Conservation (phyloP, 2,329 filamentous ascomycete genomes). For the Parafenestella ontariensis region DNA sequence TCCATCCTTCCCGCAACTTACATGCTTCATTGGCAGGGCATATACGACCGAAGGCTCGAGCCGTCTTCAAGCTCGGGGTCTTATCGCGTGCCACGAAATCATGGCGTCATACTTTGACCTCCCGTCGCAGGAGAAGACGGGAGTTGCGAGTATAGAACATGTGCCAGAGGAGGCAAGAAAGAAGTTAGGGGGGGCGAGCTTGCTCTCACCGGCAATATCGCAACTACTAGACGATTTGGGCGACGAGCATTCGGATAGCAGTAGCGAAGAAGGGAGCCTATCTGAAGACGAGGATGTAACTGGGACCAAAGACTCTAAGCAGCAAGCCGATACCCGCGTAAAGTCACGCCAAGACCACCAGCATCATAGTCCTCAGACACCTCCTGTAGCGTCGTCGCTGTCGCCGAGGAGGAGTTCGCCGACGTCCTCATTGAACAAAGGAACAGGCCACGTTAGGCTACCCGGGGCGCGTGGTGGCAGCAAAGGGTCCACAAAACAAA, state of each 20-base stretch:
- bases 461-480: slow-evolving; percentile 9
- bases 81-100: slow-evolving; percentile 9
- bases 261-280: slow-evolving; percentile 27
- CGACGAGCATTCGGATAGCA: slow-evolving; percentile 35
- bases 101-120: slow-evolving; percentile 48
- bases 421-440: slow-evolving; percentile 17
- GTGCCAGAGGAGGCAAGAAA: slow-evolving; percentile 22
- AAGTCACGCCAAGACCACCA: slow-evolving; percentile 11
- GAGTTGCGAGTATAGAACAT: slow-evolving; percentile 15
- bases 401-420: slow-evolving; percentile 19
- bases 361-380: slow-evolving; percentile 6
- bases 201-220: slow-evolving; percentile 41
- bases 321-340: slow-evolving; percentile 9
- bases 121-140: slow-evolving; percentile 25
- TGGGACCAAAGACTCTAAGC: slow-evolving; percentile 10
- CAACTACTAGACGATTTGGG: slow-evolving; percentile 39
- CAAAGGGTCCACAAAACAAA: slow-evolving; percentile 17
- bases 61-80: slow-evolving; percentile 1
- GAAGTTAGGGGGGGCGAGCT: slow-evolving; percentile 22
- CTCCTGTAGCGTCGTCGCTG: slow-evolving; percentile 12
- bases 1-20: slow-evolving; percentile 10
- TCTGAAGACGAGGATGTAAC: slow-evolving; percentile 19
- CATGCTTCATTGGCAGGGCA: slow-evolving; percentile 11
- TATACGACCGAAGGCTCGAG: not conserved
- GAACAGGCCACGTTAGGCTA: slow-evolving; percentile 12